Percentiles rank a stretch among this genome's conserved stretches.
These are phyloP conservation scores for Ocimum tenuiflorum DNA, from an alignment of 257 asterid species.

Conservation along the genomic window DNA sequence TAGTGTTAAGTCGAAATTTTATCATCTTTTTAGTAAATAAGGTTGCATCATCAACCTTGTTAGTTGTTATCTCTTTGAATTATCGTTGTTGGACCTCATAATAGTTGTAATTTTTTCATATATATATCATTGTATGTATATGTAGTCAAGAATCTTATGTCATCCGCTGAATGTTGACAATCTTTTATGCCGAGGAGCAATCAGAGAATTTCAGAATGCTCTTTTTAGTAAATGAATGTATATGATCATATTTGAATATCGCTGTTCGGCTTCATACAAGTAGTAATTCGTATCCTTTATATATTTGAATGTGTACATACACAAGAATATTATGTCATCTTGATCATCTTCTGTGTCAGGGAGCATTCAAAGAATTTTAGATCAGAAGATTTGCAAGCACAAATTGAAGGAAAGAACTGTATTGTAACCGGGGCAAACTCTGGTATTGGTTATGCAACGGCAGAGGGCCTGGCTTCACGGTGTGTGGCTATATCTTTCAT, in stretches of 20 bases:
- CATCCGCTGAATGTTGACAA: too few species aligned
- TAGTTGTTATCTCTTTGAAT: not conserved
- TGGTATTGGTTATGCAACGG: slow-evolving; percentile 84
- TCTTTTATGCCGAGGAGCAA: too few species aligned
- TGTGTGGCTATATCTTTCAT: slow-evolving; percentile 12
- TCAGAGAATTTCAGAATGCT: too few species aligned
- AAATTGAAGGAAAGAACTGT: slow-evolving; percentile 75
- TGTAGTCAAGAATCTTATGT: too few species aligned
- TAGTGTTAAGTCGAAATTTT: not conserved
- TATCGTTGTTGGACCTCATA: not conserved
- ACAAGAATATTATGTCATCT: too few species aligned
- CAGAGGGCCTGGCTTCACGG: slow-evolving; percentile 91
- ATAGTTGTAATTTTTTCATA: not conserved
- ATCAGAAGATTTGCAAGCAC: slow-evolving; percentile 62
- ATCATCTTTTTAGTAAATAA: not conserved
- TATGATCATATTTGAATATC: too few species aligned
- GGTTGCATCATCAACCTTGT: not conserved
- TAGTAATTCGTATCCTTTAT: too few species aligned
- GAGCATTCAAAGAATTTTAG: slow-evolving; percentile 70
- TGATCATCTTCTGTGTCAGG: slow-evolving; percentile 32
- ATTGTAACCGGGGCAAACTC: slow-evolving; percentile 94
- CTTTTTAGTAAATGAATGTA: too few species aligned
- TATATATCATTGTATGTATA: too few species aligned
- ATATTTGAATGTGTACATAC: too few species aligned
- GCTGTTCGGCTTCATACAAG: too few species aligned